phyloP scores from a whole-genome alignment of 148 eudicot genomes.

The Diospyros lotus region DNA sequence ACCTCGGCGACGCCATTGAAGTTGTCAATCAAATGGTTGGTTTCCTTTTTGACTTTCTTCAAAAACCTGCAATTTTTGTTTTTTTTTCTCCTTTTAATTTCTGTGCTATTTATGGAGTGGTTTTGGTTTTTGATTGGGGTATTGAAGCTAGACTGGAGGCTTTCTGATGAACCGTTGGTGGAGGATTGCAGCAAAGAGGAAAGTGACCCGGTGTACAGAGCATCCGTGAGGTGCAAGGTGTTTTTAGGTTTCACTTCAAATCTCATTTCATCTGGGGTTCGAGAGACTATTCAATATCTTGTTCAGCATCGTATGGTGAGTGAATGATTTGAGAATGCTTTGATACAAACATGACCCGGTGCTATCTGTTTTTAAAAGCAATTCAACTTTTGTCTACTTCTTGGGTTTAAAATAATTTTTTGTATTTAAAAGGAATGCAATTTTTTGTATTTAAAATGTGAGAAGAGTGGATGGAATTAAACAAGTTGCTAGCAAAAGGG shows the following conservation, averaged over 20 bases:
- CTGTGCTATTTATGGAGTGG: too few species aligned
- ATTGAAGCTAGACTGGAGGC: conserved; percentile 90
- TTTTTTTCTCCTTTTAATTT: background rate
- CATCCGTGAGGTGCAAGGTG: conserved; percentile 73
- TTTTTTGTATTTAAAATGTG: too few species aligned
- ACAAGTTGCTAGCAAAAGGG: too few species aligned
- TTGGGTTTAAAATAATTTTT: too few species aligned
- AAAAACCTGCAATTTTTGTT: background rate
- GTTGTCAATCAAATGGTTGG: conserved; percentile 73
- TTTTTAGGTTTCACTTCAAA: conserved; percentile 95
- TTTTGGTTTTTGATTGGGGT: conserved; percentile 4
- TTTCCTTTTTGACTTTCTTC: background rate
- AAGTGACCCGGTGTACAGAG: conserved; percentile 47
- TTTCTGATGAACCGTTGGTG: conserved; percentile 48
- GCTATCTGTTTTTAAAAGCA: background rate
- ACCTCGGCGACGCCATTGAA: conserved; percentile 77
- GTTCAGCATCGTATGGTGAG: conserved; percentile 92
- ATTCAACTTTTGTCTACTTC: background rate
- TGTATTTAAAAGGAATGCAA: too few species aligned
- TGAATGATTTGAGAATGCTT: background rate
- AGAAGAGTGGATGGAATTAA: too few species aligned
- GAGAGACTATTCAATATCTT: conserved; percentile 79
- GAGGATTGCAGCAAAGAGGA: conserved; percentile 82
- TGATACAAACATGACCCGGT: background rate
- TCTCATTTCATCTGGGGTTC: conserved; percentile 85